Conservation (phyloP, 2,329 filamentous ascomycete genomes). For the Neurospora sp. region DNA sequence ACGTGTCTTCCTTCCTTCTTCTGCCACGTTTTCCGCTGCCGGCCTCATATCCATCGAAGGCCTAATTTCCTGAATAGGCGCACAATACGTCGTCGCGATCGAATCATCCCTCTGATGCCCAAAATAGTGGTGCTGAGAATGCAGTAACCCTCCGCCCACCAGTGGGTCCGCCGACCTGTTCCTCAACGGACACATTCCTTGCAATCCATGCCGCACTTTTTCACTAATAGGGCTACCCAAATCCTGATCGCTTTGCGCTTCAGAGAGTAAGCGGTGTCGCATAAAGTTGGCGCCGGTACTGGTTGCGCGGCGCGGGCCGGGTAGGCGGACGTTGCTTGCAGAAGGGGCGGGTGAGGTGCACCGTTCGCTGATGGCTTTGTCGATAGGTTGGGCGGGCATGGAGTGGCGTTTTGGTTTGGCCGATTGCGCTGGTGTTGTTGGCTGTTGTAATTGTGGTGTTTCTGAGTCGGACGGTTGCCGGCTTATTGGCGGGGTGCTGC, state of each 20-base stretch:
- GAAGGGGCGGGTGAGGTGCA: neutral
- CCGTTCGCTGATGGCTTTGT: neutral
- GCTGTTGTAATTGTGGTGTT: neutral
- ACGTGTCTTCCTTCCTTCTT: neutral
- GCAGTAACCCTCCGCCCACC: neutral
- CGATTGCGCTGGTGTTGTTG: neutral
- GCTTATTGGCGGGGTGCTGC: constrained; percentile 10
- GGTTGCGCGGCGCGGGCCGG: constrained; percentile 26
- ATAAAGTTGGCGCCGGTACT: constrained; percentile 39
- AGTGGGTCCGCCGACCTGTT: neutral
- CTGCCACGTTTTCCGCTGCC: neutral
- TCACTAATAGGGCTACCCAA: neutral
- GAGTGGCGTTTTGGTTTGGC: constrained; percentile 7
- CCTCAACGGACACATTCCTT: neutral
- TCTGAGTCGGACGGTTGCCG: constrained; percentile 7
- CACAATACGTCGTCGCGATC: neutral
- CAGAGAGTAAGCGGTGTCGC: constrained; percentile 25
- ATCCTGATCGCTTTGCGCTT: constrained; percentile 4
- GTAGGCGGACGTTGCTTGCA: neutral
- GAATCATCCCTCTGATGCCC: neutral
- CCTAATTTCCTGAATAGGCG: neutral
- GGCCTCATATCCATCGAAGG: neutral
- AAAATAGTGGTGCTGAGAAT: neutral
- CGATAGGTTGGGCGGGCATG: constrained; percentile 2
- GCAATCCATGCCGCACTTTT: neutral